These are phyloP conservation scores for Sugiyamaella mastotermitis DNA, from an alignment of 805 yeast genomes.

Conservation along the genomic window DNA sequence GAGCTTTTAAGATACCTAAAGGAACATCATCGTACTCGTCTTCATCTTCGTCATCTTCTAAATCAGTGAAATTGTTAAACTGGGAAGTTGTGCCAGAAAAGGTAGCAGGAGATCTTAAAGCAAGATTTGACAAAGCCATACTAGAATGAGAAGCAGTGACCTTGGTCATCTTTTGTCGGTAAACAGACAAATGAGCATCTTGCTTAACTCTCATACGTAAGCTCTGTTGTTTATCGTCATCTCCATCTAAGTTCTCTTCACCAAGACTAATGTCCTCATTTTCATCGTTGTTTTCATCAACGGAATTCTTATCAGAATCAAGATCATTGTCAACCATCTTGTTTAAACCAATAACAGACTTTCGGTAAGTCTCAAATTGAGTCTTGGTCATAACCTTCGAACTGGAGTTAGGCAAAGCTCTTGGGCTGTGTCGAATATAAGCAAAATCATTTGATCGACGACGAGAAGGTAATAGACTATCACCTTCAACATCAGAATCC, in stretches of 20 bases:
- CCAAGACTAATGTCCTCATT: slow-evolving; percentile 14
- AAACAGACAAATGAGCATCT: slow-evolving; percentile 35
- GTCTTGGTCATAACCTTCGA: slow-evolving; percentile 25
- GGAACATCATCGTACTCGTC: slow-evolving; percentile 37
- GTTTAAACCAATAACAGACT: slow-evolving; percentile 10
- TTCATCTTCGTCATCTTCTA: slow-evolving; percentile 26
- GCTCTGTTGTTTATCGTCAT: slow-evolving; percentile 20
- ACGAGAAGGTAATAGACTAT: slow-evolving; percentile 14
- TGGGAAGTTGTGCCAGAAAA: slow-evolving; percentile 3
- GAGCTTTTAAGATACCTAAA: slow-evolving; percentile 35
- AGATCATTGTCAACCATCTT: slow-evolving; percentile 3
- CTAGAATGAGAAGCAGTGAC: slow-evolving; percentile 26
- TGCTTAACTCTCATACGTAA: slow-evolving; percentile 31
- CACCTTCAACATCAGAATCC: slow-evolving; percentile 16
- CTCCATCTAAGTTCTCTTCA: slow-evolving; percentile 13
- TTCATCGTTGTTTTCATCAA: slow-evolving; percentile 13
- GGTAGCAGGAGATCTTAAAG: slow-evolving; percentile 5
- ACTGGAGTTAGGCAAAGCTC: slow-evolving; percentile 4
- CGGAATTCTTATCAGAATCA: slow-evolving; percentile 7
- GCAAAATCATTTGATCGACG: slow-evolving; percentile 11
- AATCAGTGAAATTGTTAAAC: slow-evolving; percentile 11
- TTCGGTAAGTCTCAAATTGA: slow-evolving; percentile 24
- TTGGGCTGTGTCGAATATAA: slow-evolving; percentile 2
- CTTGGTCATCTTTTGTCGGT: slow-evolving; percentile 37
- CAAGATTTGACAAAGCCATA: slow-evolving; percentile 13